Evolutionary conservation across 371 early-diverging fungal species (phyloP).

Genomic region (Caulochytrium protostelioides): DNA sequence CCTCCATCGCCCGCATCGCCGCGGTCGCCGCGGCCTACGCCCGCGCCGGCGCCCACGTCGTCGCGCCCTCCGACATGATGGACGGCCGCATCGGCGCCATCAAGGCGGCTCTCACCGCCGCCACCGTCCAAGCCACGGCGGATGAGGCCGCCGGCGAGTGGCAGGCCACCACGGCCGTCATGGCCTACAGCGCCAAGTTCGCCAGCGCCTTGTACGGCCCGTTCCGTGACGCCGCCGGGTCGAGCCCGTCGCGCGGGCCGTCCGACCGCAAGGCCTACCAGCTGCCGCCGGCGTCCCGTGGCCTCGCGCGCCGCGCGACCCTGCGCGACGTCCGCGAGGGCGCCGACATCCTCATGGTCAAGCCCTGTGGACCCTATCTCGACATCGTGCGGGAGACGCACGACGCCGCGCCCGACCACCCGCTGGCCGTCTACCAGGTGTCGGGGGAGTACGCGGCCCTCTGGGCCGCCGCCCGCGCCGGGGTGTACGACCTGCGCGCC

Average conservation of each 20-base stretch:
- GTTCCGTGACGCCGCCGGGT: slow-evolving; percentile 83
- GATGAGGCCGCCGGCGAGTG: slow-evolving; percentile 33
- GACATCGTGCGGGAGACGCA: slow-evolving; percentile 80
- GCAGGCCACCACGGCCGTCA: slow-evolving; percentile 49
- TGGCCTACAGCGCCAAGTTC: slow-evolving; percentile 88
- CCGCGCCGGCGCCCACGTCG: slow-evolving; percentile 50
- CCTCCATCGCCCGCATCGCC: slow-evolving; percentile 54
- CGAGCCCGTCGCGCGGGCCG: slow-evolving; percentile 75
- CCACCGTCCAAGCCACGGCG: too few species aligned
- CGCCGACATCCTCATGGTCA: slow-evolving; percentile 90
- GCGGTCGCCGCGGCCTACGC: slow-evolving; percentile 73
- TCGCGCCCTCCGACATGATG: slow-evolving; percentile 96
- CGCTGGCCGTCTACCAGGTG: slow-evolving; percentile 38
- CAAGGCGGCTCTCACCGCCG: slow-evolving; percentile 56
- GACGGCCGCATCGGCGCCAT: slow-evolving; percentile 83
- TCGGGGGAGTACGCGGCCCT: slow-evolving; percentile 91
- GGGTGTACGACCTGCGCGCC: slow-evolving; percentile 61
- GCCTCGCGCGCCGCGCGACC: slow-evolving; percentile 65
- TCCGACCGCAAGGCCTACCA: slow-evolving; percentile 86
- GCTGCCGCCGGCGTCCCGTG: slow-evolving; percentile 68
- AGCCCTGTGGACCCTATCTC: slow-evolving; percentile 84
- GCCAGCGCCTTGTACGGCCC: slow-evolving; percentile 88
- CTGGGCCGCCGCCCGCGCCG: slow-evolving; percentile 64
- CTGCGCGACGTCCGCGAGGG: slow-evolving; percentile 76
- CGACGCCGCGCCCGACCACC: slow-evolving; percentile 35